A percentile compares a stretch with the other conserved stretches of the same genome.
phyloP scores from a whole-genome alignment of 805 yeast species.

The Suhomyces emberorum region DNA sequence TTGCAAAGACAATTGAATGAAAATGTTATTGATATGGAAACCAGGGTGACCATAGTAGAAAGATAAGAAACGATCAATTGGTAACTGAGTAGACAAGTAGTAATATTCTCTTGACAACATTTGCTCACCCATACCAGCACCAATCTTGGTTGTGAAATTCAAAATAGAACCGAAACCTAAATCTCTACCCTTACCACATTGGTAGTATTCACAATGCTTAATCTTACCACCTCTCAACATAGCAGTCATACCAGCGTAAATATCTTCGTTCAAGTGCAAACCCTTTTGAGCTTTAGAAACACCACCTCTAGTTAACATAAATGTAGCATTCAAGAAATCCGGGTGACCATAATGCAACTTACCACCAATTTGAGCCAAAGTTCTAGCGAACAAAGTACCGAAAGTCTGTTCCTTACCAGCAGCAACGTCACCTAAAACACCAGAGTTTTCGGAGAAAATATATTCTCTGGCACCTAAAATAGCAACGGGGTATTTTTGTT shows the following conservation, averaged over 20 bases:
- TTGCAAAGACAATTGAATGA: slow-evolving; percentile 73
- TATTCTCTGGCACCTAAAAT: slow-evolving; percentile 86
- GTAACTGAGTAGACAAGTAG: slow-evolving; percentile 76
- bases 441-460: slow-evolving; percentile 82
- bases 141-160: slow-evolving; percentile 84
- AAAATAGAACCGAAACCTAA: slow-evolving; percentile 82
- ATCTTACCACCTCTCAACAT: slow-evolving; percentile 82
- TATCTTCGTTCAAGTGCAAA: slow-evolving; percentile 81
- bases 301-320: slow-evolving; percentile 86
- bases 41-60: slow-evolving; percentile 87
- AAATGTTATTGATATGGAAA: slow-evolving; percentile 77
- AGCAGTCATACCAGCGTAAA: slow-evolving; percentile 86
- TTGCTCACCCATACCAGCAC: slow-evolving; percentile 93
- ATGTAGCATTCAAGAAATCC: slow-evolving; percentile 72
- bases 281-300: slow-evolving; percentile 86
- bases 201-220: slow-evolving; percentile 83
- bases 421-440: slow-evolving; percentile 84
- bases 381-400: slow-evolving; percentile 81
- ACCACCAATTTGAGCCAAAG: slow-evolving; percentile 81
- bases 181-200: slow-evolving; percentile 91
- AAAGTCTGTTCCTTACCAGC: slow-evolving; percentile 90
- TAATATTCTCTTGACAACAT: slow-evolving; percentile 81
- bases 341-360: slow-evolving; percentile 88
- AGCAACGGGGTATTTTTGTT: slow-evolving; percentile 63
- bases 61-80: slow-evolving; percentile 75